Base-by-base conservation (phyloP, 345 rosid genomes). In the Lepidium africanum region DNA sequence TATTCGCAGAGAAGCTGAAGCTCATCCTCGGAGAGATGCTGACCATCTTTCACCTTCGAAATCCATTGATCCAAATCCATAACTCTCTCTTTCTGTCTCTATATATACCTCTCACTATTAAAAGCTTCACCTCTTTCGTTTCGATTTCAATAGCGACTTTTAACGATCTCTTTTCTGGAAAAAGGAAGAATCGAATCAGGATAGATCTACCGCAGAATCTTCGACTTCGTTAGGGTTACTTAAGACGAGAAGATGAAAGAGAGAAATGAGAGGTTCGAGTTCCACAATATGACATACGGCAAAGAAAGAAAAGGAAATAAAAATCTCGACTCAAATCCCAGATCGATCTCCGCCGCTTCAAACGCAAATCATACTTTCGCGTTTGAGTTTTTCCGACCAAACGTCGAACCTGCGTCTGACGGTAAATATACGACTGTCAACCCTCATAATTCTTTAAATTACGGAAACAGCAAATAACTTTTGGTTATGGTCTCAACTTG, bases 21-120 rank as follows among this genome's bases (percentile, higher is more conserved):
- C 81, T 95, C 97, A 82, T 89, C 89, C 75, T 95, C 97, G 21
- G 85, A 67, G 10, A 95, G 96, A 67, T 91, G 96, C 53, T 95
- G 91, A 40, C 99, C 97, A 69, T 89, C 99, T 81, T 89, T 91
- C 32, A 91, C 97, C 85, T 91, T 95, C 5, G 85, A 69, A 68
- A 95, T 87, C 99, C 99, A 95, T 76, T 88, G 90, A 81, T 91
- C 97, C 87, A 95, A 91, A 84, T 95, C 99, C 99, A 95, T 91
- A 69, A 14, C 82, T 47, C 53, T n/a, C 36, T 65, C 37, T 55
- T 4, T 17, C 15, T 23, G 16, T 17, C 40, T 36, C 8, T 66
- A 13, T 67, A 46, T 71, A 37, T 69, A 33, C 38, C 70, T 56
- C 37, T 46, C 35, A 37, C 62, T 32, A 21, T 21, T 21, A 19